These are phyloP conservation scores for Lactifluus volemus DNA, from an alignment of 768 basidiomycete species.

Conservation along the genomic window DNA sequence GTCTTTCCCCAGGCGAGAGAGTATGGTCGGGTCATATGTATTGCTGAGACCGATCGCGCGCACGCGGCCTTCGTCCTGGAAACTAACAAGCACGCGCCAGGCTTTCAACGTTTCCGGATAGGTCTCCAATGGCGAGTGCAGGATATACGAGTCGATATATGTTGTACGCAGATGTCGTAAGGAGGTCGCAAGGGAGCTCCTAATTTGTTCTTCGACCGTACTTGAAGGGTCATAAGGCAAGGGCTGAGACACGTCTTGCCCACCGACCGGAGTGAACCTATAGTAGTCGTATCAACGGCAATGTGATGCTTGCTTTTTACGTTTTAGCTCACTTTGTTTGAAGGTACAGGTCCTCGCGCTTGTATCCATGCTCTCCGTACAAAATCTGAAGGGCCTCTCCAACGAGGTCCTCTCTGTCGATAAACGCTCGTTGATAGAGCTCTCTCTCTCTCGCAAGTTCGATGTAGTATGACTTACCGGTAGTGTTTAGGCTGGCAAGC, in stretches of 20 bases:
- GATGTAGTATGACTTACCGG: conserved; percentile 30
- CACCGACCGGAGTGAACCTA: conserved; percentile 66
- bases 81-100: conserved; percentile 50
- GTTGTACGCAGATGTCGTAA: conserved; percentile 59
- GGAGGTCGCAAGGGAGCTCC: conserved; percentile 52
- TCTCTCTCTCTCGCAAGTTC: neutral
- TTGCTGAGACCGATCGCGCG: conserved; percentile 70
- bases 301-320: neutral
- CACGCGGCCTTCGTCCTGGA: conserved; percentile 60
- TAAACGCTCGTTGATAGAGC: neutral
- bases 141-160: conserved; percentile 70
- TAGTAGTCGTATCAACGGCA: neutral
- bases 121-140: conserved; percentile 66
- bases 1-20: conserved; percentile 44
- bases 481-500: conserved; percentile 72
- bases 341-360: conserved; percentile 62
- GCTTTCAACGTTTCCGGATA: conserved; percentile 56
- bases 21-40: conserved; percentile 51
- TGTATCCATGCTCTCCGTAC: conserved; percentile 46
- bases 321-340: conserved; percentile 60
- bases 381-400: conserved; percentile 60
- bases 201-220: conserved; percentile 50
- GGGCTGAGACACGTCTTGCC: conserved; percentile 62
- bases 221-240: conserved; percentile 61
- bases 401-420: conserved; percentile 51